phyloP scores from a whole-genome alignment of 2,329 filamentous ascomycete species.

The Neoascochyta sp. region DNA sequence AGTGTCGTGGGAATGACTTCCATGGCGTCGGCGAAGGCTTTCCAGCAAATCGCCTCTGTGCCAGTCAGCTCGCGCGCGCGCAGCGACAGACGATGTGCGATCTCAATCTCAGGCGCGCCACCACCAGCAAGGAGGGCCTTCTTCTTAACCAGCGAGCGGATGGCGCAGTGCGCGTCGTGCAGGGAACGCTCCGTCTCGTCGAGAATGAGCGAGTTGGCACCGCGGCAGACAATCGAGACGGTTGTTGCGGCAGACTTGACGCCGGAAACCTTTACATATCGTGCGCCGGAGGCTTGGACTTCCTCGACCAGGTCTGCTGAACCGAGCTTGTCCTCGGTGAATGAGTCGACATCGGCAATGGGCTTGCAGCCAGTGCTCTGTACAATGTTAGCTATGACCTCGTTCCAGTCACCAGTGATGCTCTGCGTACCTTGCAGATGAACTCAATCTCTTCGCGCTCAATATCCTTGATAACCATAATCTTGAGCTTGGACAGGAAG shows the following conservation, averaged over 20 bases:
- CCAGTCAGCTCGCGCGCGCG: slow-evolving; percentile 79
- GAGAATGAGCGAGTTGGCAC: slow-evolving; percentile 88
- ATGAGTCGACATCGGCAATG: slow-evolving; percentile 96
- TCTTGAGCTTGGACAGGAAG: slow-evolving; percentile 95
- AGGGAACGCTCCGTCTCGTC: slow-evolving; percentile 96
- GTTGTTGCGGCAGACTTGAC: slow-evolving; percentile 81
- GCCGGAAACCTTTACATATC: slow-evolving; percentile 92
- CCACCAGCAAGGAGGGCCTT: slow-evolving; percentile 97
- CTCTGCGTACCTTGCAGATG: slow-evolving; percentile 78
- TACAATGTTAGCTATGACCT: slow-evolving; percentile 11
- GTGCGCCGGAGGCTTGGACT: slow-evolving; percentile 77
- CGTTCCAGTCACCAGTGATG: no score
- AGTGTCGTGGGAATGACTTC: slow-evolving; percentile 96
- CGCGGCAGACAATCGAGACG: slow-evolving; percentile 88
- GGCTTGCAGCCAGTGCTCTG: slow-evolving; percentile 94
- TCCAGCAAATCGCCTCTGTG: slow-evolving; percentile 97
- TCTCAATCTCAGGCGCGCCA: slow-evolving; percentile 94
- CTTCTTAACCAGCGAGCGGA: slow-evolving; percentile 98
- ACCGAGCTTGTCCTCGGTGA: slow-evolving; percentile 97
- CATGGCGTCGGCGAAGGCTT: slow-evolving; percentile 95
- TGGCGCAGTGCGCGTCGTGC: slow-evolving; percentile 95
- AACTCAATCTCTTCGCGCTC: slow-evolving; percentile 99
- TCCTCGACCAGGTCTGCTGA: slow-evolving; percentile 93
- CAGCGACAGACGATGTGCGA: slow-evolving; percentile 79
- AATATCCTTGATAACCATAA: slow-evolving; percentile 93